Conservation (phyloP, 768 basidiomycete species). For the Vararia minispora region DNA sequence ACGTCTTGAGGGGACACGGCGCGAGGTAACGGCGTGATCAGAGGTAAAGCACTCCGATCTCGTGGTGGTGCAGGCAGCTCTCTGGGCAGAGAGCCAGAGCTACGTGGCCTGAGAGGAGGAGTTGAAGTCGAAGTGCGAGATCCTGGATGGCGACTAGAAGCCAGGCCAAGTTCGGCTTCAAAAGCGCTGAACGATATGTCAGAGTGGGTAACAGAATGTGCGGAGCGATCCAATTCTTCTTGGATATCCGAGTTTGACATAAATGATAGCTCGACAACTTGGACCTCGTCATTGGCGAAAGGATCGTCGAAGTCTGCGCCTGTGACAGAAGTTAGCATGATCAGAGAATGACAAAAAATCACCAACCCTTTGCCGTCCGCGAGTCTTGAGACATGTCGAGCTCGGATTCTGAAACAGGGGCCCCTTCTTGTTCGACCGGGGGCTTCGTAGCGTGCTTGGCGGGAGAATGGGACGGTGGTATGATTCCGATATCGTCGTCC, state of each 20-base stretch:
- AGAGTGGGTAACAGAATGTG: constrained; percentile 23
- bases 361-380: not conserved
- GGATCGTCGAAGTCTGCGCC: constrained; percentile 20
- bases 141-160: constrained; percentile 1
- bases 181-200: constrained; percentile 26
- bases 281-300: constrained; percentile 23
- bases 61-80: constrained; percentile 10
- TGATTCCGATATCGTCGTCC: constrained; percentile 26
- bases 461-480: constrained; percentile 41
- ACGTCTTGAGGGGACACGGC: not conserved
- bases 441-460: constrained; percentile 17
- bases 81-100: constrained; percentile 5
- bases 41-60: constrained; percentile 9
- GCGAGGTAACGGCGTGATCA: not conserved
- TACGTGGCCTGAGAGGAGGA: constrained; percentile 9
- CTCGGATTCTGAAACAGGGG: constrained; percentile 25
- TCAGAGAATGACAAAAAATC: constrained; percentile 5
- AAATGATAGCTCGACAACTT: constrained; percentile 17
- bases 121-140: constrained; percentile 10
- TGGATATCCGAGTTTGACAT: constrained; percentile 13
- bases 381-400: constrained; percentile 10
- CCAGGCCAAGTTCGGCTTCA: constrained; percentile 12
- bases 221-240: constrained; percentile 9
- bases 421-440: constrained; percentile 16
- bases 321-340: constrained; percentile 1